Evolutionary conservation across 2,329 filamentous ascomycete genomes (phyloP).

Genomic region (Uncinocarpus reesii): DNA sequence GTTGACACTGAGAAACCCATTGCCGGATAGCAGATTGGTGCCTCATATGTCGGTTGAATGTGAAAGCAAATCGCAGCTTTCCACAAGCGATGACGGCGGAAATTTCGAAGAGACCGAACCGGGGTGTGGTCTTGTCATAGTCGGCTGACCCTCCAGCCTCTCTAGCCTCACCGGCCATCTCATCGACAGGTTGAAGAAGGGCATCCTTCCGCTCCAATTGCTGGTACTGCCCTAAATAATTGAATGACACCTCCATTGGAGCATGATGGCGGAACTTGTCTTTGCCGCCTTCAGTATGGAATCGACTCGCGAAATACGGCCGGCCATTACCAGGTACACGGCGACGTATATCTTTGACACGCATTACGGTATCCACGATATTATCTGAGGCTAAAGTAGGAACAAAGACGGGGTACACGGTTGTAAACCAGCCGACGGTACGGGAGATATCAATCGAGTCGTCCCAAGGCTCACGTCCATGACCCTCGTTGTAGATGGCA

Average conservation of each 20-base stretch:
- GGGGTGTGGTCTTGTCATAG: constrained; percentile 35
- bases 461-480: constrained; percentile 41
- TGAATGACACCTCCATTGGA: constrained; percentile 36
- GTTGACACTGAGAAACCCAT: constrained; percentile 37
- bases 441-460: constrained; percentile 37
- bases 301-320: constrained; percentile 29
- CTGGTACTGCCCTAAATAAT: constrained; percentile 31
- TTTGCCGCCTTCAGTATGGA: constrained; percentile 23
- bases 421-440: constrained; percentile 44
- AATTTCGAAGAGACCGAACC: constrained; percentile 44
- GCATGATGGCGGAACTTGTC: constrained; percentile 29
- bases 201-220: constrained; percentile 39
- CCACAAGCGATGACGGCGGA: constrained; percentile 41
- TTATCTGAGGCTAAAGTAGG: constrained; percentile 16
- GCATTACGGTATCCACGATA: constrained; percentile 27
- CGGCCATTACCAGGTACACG: constrained; percentile 26
- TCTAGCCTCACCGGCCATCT: constrained; percentile 31
- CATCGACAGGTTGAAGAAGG: constrained; percentile 35
- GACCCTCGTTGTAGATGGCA: constrained; percentile 42
- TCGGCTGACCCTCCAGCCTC: constrained; percentile 34
- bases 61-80: constrained; percentile 40
- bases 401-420: constrained; percentile 36
- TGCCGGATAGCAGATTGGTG: constrained; percentile 34
- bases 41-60: constrained; percentile 40
- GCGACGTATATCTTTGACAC: constrained; percentile 33